These are phyloP conservation scores for Gliomastix tumulicola DNA, from an alignment of 2,329 filamentous ascomycete genomes.

Conservation along the genomic window DNA sequence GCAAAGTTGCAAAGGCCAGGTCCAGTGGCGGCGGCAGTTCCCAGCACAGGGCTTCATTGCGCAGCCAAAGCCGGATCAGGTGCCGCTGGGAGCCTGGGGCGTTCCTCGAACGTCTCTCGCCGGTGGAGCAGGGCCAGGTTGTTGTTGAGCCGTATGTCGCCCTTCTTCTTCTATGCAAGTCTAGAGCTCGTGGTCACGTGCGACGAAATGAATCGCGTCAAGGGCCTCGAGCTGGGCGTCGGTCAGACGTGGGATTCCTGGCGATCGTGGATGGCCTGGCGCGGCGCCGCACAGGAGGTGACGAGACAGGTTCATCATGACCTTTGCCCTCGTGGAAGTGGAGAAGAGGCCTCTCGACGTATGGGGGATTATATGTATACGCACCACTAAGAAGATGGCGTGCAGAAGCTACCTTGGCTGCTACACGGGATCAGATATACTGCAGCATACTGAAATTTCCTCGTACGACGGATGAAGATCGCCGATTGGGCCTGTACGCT, in stretches of 20 bases:
- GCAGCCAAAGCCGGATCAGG: neutral
- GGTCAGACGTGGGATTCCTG: slow-evolving; percentile 32
- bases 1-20: no score
- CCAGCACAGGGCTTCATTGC: neutral
- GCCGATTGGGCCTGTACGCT: no score
- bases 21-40: no score
- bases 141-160: neutral
- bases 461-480: no score
- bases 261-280: slow-evolving; percentile 35
- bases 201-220: slow-evolving; percentile 28
- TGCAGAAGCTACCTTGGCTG: no score
- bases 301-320: neutral
- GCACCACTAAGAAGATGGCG: no score
- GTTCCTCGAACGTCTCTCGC: neutral
- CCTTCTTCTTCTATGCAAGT: slow-evolving; percentile 23
- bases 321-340: neutral
- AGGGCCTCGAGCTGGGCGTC: slow-evolving; percentile 35
- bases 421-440: no score
- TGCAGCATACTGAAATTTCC: no score
- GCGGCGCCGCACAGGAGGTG: slow-evolving; percentile 26
- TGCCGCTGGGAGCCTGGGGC: neutral
- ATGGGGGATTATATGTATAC: neutral
- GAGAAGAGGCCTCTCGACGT: neutral
- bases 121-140: neutral
- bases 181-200: slow-evolving; percentile 28